phyloP scores from a whole-genome alignment of 257 asterid genomes.

The Avicennia marina region DNA sequence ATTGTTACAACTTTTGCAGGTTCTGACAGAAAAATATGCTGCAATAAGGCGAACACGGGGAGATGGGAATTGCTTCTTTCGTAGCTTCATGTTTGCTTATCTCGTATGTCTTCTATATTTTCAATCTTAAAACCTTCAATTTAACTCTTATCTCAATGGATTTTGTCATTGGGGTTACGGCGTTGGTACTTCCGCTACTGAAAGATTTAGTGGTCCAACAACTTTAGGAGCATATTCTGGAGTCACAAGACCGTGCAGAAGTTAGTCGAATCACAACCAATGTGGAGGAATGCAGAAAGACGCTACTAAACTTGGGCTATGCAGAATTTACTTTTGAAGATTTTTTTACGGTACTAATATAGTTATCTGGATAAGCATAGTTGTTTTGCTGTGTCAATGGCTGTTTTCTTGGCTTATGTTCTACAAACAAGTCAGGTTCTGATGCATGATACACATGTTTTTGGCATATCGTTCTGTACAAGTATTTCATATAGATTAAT shows the following conservation, averaged over 20 bases:
- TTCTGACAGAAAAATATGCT: conserved; percentile 66
- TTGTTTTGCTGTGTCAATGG: background rate
- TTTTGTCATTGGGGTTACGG: conserved; percentile 1
- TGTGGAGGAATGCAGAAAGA: conserved; percentile 78
- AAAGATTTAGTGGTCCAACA: conserved; percentile 16
- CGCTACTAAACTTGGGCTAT: conserved; percentile 85
- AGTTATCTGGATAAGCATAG: conserved; percentile 7
- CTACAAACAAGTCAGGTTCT: background rate
- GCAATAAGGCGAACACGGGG: conserved; percentile 92
- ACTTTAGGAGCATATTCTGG: conserved; percentile 76
- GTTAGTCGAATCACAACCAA: conserved; percentile 56
- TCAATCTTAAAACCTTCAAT: conserved; percentile 8
- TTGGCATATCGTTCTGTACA: background rate
- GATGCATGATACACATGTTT: background rate
- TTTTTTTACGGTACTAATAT: conserved; percentile 60
- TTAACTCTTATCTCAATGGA: conserved; percentile 3
- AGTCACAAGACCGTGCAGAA: conserved; percentile 72
- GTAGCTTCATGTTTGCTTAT: conserved; percentile 95
- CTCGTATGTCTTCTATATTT: conserved; percentile 49
- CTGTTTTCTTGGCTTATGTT: conserved; percentile 9
- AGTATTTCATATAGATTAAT: no score
- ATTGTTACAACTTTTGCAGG: conserved; percentile 35
- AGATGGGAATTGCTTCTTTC: conserved; percentile 97
- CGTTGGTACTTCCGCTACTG: conserved; percentile 20
- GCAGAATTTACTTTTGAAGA: conserved; percentile 97